These are phyloP conservation scores for Polytolypa hystricis DNA, from an alignment of 2,329 filamentous ascomycete species.

Conservation along the genomic window DNA sequence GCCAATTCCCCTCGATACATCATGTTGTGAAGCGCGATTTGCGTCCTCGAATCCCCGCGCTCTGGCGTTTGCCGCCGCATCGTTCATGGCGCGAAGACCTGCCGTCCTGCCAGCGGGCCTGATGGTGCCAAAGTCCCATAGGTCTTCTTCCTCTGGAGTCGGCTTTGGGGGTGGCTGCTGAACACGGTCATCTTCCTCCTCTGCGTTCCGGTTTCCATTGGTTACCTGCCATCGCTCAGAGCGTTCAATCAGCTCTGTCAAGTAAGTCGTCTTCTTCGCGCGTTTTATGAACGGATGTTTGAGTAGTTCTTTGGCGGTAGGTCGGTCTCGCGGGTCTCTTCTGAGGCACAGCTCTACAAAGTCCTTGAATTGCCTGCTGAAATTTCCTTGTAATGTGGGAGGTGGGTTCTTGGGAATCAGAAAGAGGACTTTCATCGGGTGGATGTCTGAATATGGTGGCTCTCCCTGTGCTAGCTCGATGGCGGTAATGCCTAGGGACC, in stretches of 20 bases:
- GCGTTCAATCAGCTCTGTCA: conserved; percentile 90
- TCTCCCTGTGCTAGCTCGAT: conserved; percentile 85
- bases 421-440: conserved; percentile 97
- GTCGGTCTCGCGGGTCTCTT: conserved; percentile 79
- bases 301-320: conserved; percentile 73
- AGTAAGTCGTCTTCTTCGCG: conserved; percentile 90
- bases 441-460: conserved; percentile 89
- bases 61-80: conserved; percentile 68
- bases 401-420: conserved; percentile 91
- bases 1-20: background rate
- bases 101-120: conserved; percentile 59
- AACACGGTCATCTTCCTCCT: conserved; percentile 45
- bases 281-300: conserved; percentile 82
- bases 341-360: conserved; percentile 75
- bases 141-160: conserved; percentile 61
- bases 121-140: conserved; percentile 98
- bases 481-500: conserved; percentile 91
- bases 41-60: conserved; percentile 43
- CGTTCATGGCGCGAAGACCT: conserved; percentile 63
- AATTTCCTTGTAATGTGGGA: conserved; percentile 68
- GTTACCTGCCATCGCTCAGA: conserved; percentile 77
- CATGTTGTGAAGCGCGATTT: conserved; percentile 15
- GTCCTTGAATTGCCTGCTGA: conserved; percentile 72
- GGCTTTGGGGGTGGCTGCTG: conserved; percentile 26
- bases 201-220: conserved; percentile 61